Base-by-base conservation (phyloP, 1,284 basidiomycete species). In the Flammula alnicola region DNA sequence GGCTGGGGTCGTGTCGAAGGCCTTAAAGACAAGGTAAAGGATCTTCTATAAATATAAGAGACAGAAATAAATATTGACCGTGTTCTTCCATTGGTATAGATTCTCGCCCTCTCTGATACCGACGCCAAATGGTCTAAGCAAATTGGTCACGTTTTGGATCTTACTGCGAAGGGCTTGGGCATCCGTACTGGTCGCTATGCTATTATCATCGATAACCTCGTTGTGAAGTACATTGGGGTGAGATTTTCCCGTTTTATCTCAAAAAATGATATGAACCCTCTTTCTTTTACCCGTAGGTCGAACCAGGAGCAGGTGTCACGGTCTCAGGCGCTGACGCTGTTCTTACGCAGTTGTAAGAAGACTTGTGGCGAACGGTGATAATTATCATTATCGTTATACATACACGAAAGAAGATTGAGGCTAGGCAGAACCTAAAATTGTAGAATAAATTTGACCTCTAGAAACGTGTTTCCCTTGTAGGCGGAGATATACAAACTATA, bases 1-100 rank as follows among this genome's bases (percentile, higher is more conserved):
- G 91, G 83, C 40, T 93, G 90, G 87, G 84, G 77, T 14, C 79
- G 85, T 42, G 76, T 83, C 49, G 76, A 83, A 56, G 82, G 82
- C 5, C 73, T 86, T 59, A 80, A 87, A 66, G 88, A 92, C 66
- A 85, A 87, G 75, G 87, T 83, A 44, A 32, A 30, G 19, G 32
- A 29, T 29, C 37, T 37, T 26, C 44, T 44, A 22, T 47, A 41
- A 40, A 33, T 35, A 25, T 47, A 31, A 33, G 16, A 38, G 7
- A 16, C 12, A 8, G 31, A 36, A 33, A 45, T 29, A 29, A 25
- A 41, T 32, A 29, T 38, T 47, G 29, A 47, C 46, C 47, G 30
- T 44, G 47, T n/a, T 11, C n/a, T 25, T 31, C 19, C 17, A 23
- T 36, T 44, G 12, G 20, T n/a, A 20, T 44, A 86, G 83, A 81